Base-by-base conservation (phyloP, 2,329 filamentous ascomycete genomes). In the Hansfordia pulvinata region DNA sequence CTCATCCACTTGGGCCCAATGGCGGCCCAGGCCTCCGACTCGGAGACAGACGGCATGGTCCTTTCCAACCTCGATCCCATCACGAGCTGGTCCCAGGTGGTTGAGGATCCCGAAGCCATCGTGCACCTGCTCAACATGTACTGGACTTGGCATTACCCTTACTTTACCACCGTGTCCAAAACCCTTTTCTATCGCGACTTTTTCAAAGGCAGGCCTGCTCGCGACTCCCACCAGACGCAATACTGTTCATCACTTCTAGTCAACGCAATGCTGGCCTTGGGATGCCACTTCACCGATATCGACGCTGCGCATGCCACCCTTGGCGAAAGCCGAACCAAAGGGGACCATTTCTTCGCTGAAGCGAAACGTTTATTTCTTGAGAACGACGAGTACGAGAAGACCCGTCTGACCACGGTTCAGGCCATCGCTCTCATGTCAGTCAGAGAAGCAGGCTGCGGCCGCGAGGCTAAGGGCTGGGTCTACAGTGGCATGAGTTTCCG, bases 401-500 rank as follows among this genome's bases (percentile, higher is more conserved):
- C 90, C 2, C 74, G 75, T 27, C 60, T 96, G 29, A 81, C 85
- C 5, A 96, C 86, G 0, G 85, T 96, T 1, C 90, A 98, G 54
- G 90, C 90, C 1, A 58, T 96, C 29, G 86, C 85, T 0, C 60
- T 96, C 35, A 94, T 98, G 86, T 94, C 86, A 6, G 88, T 96
- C 1, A 69, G 90, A 33, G 90, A 98, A 56, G 90, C 88, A 3
- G 90, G 90, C 1, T 96, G 88, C 49, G 88, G 83, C 0, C 69
- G 88, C 21, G 90, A 96, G 54, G 84, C 84, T 20, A 93, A 90
- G 51, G 90, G 90, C 2, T 98, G 90, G 90, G 85, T 94, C 4
- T 96, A 96, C 51, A 93, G 84, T 42, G 88, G 90, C 26, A 94
- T 98, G 82, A 90, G 82, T 43, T 96, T 98, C 49, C 77, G 90